Conservation (phyloP, 306 rosid genomes). For the Sicyos baderoa region DNA sequence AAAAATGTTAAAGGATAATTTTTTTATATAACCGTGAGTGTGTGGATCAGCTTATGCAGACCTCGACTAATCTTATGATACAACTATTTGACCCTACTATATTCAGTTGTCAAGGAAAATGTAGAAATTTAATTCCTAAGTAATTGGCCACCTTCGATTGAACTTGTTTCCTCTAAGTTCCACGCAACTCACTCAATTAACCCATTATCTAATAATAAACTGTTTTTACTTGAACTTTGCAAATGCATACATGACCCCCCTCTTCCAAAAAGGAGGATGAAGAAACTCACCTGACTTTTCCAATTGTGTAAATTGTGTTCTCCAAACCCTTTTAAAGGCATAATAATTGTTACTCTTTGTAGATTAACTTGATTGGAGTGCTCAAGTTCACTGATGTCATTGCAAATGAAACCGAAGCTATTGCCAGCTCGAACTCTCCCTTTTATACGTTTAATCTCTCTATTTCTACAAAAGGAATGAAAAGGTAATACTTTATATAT, state of each 20-base stretch:
- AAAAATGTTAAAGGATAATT: neutral
- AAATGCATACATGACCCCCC: neutral
- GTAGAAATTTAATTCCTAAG: no score
- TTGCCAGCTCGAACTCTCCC: slow-evolving; percentile 44
- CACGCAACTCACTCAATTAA: no score
- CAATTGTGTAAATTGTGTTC: slow-evolving; percentile 95
- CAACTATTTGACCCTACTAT: no score
- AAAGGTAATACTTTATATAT: neutral
- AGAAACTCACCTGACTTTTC: slow-evolving; percentile 74
- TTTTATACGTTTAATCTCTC: slow-evolving; percentile 66
- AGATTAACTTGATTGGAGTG: slow-evolving; percentile 69
- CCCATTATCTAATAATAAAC: no score
- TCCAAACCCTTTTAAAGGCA: slow-evolving; percentile 98
- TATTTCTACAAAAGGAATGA: slow-evolving; percentile 40
- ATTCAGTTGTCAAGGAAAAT: no score
- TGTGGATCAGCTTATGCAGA: no score
- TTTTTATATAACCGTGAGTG: neutral
- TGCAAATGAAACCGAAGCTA: slow-evolving; percentile 70
- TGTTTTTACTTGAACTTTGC: no score
- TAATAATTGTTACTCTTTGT: slow-evolving; percentile 70
- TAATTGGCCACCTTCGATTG: no score
- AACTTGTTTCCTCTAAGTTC: no score
- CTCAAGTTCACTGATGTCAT: slow-evolving; percentile 72
- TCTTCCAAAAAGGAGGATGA: neutral
- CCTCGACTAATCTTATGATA: no score